Percentiles rank a stretch among this genome's conserved stretches.
These are phyloP conservation scores for Rhizopogon sp. DNA, from an alignment of 768 basidiomycete genomes.

Conservation along the genomic window DNA sequence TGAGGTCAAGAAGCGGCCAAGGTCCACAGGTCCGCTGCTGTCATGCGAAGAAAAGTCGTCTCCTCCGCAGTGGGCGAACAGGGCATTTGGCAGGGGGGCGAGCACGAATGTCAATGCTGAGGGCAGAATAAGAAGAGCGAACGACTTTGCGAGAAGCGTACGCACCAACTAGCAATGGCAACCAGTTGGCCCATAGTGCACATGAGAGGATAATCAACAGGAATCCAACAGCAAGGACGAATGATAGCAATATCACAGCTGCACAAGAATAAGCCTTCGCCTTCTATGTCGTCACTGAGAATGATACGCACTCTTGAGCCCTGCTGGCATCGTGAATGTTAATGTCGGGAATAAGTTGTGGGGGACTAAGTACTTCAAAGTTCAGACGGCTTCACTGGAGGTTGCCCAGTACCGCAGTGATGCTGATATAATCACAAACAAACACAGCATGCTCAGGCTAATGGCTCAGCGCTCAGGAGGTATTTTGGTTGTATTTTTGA, in stretches of 20 bases:
- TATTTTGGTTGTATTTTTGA: not conserved
- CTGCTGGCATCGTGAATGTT: slow-evolving; percentile 49
- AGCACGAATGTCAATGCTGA: slow-evolving; percentile 91
- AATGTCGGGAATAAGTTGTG: not conserved
- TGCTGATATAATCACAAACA: not conserved
- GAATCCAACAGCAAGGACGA: slow-evolving; percentile 97
- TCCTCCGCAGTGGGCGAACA: slow-evolving; percentile 88
- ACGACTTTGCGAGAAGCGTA: slow-evolving; percentile 5
- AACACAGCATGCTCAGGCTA: not conserved
- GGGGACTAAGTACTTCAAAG: not conserved
- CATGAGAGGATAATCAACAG: slow-evolving; percentile 96
- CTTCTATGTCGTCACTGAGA: not conserved
- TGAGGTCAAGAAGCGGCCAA: slow-evolving; percentile 92
- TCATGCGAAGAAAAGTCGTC: slow-evolving; percentile 86
- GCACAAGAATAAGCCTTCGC: slow-evolving; percentile 1
- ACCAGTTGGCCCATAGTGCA: slow-evolving; percentile 94
- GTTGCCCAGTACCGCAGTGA: not conserved
- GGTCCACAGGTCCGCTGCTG: slow-evolving; percentile 72
- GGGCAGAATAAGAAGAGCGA: not conserved
- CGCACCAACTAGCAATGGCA: slow-evolving; percentile 93
- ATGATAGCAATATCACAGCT: slow-evolving; percentile 96
- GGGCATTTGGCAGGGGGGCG: slow-evolving; percentile 91
- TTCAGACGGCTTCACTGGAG: not conserved
- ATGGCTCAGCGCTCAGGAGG: no score
- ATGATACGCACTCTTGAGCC: slow-evolving; percentile 55